Evolutionary conservation across 2,329 filamentous ascomycete species (phyloP), one percentile per base, ranked within the genome.

Genomic region (Pseudocercospora eumusae): DNA sequence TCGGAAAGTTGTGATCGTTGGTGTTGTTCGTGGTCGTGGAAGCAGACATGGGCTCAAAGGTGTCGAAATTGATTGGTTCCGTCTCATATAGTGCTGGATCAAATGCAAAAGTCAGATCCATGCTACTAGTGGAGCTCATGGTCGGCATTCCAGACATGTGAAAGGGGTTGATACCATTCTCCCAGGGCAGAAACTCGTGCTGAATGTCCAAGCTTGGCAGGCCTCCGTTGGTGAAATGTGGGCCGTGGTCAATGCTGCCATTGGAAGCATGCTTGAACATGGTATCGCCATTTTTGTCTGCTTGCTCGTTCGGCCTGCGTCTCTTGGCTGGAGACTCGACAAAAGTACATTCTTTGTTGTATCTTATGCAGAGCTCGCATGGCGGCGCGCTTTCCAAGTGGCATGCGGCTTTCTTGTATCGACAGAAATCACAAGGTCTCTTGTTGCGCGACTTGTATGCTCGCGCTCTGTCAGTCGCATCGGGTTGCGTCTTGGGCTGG

Each of bases 361-460:
- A 78, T 8, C 76, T 71, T n/a, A 75, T 69, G 60, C 79, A 81
- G 8, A 79, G 69, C 57, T 77, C 75, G 63, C 79, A 81, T 5
- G 79, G 79, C 15, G 78, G 79, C 13, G 71, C 64, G 8, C 64
- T 68, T 23, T 80, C 77, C 47, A 80, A 76, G 60, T 79, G 77
- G 65, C 78, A 81, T 9, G 78, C 78, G 0, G 78, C 77, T 65
- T 80, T 79, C 60, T 79, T 75, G 18, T 76, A 77, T 10, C 78
- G 74, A 64, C 78, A 81, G 66, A 80, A 80, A 65, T 81, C 79
- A 68, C 79, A 81, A 4, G 79, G 79, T 42, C 79, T 71, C 66
- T 74, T 75, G 62, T 74, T 75, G 20, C 74, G 69, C 56, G 71
- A 74, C 67, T 75, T 75, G 70, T 75, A 75, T 36, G 71, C 72